phyloP scores from a whole-genome alignment of 495 filamentous ascomycete genomes.

The Daldinia decipiens region DNA sequence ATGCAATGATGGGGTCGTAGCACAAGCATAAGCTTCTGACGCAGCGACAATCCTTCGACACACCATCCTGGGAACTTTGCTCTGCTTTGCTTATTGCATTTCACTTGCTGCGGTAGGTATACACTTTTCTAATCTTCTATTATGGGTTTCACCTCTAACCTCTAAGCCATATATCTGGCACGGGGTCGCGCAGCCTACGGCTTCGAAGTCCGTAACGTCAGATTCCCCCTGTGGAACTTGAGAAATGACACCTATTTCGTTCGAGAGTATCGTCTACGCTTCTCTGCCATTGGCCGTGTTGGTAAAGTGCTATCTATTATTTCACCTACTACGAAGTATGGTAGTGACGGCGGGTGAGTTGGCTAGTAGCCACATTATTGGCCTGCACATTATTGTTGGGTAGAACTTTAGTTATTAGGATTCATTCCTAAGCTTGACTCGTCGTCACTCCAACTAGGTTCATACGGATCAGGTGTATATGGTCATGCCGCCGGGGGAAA shows the following conservation, averaged over 20 bases:
- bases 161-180: conserved; percentile 23
- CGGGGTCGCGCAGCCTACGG: conserved; percentile 20
- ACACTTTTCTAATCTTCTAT: conserved; percentile 9
- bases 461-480: conserved; percentile 6
- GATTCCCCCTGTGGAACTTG: conserved; percentile 28
- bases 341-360: conserved; percentile 3
- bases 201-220: conserved; percentile 12
- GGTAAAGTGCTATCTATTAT: conserved; percentile 33
- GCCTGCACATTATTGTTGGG: conserved; percentile 11
- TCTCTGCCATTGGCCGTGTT: conserved; percentile 27
- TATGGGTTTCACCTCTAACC: background rate
- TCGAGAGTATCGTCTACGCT: conserved; percentile 17
- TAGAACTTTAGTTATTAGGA: conserved; percentile 23
- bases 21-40: conserved; percentile 35
- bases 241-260: conserved; percentile 25
- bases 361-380: conserved; percentile 13
- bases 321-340: background rate
- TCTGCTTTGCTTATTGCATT: conserved; percentile 6
- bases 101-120: background rate
- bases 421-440: conserved; percentile 12
- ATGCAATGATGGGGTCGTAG: conserved; percentile 16
- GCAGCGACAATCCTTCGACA: conserved; percentile 34
- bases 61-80: conserved; percentile 16
- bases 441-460: conserved; percentile 19
- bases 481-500: conserved; percentile 13